Conservation (phyloP, 208 protist genomes). For the Tritrichomonas foetus region DNA sequence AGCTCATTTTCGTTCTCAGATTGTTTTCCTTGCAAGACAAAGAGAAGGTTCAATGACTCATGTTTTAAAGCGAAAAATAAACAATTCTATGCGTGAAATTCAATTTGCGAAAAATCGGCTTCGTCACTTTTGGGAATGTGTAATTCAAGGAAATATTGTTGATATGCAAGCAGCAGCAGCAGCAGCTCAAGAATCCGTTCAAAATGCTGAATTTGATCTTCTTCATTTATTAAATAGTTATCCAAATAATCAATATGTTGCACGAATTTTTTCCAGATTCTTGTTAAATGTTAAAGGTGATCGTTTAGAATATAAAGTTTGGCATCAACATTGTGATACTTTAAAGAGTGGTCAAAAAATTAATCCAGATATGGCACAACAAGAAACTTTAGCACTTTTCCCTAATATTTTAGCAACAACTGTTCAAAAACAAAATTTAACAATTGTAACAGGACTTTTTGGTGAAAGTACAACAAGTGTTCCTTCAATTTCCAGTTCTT, state of each 20-base stretch:
- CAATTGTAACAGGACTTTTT: neutral
- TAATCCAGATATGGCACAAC: neutral
- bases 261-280: neutral
- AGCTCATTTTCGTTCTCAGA: neutral
- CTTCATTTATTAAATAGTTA: neutral
- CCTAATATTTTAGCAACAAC: neutral
- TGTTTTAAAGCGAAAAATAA: neutral
- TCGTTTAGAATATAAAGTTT: neutral
- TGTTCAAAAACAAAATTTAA: neutral
- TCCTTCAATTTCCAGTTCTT: neutral
- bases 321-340: neutral
- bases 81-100: neutral
- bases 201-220: neutral
- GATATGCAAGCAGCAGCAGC: neutral
- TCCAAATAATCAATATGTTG: constrained; percentile 14
- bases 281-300: constrained; percentile 26
- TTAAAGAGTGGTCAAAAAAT: neutral
- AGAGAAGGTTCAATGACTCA: neutral
- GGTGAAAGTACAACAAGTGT: neutral
- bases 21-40: neutral
- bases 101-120: neutral
- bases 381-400: neutral
- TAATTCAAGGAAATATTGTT: constrained; percentile 28
- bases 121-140: neutral
- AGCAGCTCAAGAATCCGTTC: neutral